A percentile compares a stretch with the other conserved stretches of the same genome.
These are phyloP conservation scores for Metschnikowia koreensis DNA, from an alignment of 805 yeast genomes.

Conservation along the genomic window DNA sequence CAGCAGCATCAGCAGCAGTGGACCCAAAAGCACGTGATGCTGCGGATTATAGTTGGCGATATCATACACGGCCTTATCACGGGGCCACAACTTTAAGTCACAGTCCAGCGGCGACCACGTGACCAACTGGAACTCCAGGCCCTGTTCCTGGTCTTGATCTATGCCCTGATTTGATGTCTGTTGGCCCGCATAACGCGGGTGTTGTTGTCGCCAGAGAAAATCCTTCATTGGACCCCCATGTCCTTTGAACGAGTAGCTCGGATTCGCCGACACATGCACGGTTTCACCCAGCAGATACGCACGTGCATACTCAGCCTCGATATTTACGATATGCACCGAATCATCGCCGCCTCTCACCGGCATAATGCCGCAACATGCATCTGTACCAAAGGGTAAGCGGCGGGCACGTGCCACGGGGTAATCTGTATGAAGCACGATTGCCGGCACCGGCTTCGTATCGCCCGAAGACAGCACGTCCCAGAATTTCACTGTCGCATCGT, in stretches of 20 bases:
- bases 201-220: constrained; percentile 74
- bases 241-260: constrained; percentile 61
- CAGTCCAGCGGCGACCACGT: constrained; percentile 88
- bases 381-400: constrained; percentile 80
- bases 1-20: background rate
- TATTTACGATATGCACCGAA: constrained; percentile 54
- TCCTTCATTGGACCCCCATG: constrained; percentile 85
- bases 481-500: constrained; percentile 70
- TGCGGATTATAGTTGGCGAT: constrained; percentile 39
- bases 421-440: constrained; percentile 60
- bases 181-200: constrained; percentile 44
- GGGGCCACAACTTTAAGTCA: constrained; percentile 81
- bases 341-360: constrained; percentile 86
- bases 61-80: constrained; percentile 35
- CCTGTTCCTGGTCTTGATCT: constrained; percentile 46
- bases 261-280: constrained; percentile 20
- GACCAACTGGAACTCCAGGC: constrained; percentile 84
- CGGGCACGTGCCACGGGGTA: constrained; percentile 91
- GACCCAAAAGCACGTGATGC: constrained; percentile 24
- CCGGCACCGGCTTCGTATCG: constrained; percentile 34
- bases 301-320: constrained; percentile 33
- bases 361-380: constrained; percentile 75
- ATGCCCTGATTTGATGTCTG: background rate
- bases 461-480: constrained; percentile 11
- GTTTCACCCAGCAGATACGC: constrained; percentile 27